phyloP scores from a whole-genome alignment of 2,329 filamentous ascomycete species.

The Tolypocladium inflatum region DNA sequence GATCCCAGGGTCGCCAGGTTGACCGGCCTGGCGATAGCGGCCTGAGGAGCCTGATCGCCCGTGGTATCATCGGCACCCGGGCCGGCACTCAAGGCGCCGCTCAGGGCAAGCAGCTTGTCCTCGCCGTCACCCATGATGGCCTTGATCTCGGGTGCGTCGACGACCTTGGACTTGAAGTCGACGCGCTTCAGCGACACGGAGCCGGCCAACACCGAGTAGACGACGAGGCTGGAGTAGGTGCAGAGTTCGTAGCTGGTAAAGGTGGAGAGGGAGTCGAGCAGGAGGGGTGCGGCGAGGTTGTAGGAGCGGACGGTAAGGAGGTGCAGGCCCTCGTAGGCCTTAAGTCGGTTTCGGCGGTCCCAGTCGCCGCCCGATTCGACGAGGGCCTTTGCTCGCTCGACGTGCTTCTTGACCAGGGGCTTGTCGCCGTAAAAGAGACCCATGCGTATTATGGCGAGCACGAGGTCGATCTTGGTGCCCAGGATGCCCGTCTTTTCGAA shows the following conservation, averaged over 20 bases:
- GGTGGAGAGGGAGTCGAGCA: slow-evolving; percentile 93
- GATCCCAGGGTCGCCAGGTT: slow-evolving; percentile 80
- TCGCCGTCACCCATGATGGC: slow-evolving; percentile 86
- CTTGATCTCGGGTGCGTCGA: slow-evolving; percentile 96
- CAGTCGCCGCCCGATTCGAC: slow-evolving; percentile 96
- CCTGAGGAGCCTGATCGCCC: slow-evolving; percentile 45
- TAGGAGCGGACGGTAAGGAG: slow-evolving; percentile 88
- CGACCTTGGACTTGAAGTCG: slow-evolving; percentile 98
- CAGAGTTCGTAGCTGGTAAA: slow-evolving; percentile 99
- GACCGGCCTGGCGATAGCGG: slow-evolving; percentile 52
- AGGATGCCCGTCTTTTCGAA: slow-evolving; percentile 97
- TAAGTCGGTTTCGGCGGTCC: slow-evolving; percentile 95
- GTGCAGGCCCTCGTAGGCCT: slow-evolving; percentile 95
- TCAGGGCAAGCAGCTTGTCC: slow-evolving; percentile 76
- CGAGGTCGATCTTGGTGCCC: slow-evolving; percentile 93
- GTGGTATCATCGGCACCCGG: slow-evolving; percentile 73
- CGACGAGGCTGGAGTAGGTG: slow-evolving; percentile 88
- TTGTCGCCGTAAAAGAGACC: slow-evolving; percentile 95
- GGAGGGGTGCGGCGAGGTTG: slow-evolving; percentile 77
- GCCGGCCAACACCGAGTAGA: slow-evolving; percentile 91
- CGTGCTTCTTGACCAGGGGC: slow-evolving; percentile 81
- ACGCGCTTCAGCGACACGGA: slow-evolving; percentile 92
- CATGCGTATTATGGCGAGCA: slow-evolving; percentile 91
- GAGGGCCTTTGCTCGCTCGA: slow-evolving; percentile 79
- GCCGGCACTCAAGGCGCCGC: slow-evolving; percentile 71